phyloP scores from a whole-genome alignment of 495 filamentous ascomycete genomes.

The Penicillium riverlandense region DNA sequence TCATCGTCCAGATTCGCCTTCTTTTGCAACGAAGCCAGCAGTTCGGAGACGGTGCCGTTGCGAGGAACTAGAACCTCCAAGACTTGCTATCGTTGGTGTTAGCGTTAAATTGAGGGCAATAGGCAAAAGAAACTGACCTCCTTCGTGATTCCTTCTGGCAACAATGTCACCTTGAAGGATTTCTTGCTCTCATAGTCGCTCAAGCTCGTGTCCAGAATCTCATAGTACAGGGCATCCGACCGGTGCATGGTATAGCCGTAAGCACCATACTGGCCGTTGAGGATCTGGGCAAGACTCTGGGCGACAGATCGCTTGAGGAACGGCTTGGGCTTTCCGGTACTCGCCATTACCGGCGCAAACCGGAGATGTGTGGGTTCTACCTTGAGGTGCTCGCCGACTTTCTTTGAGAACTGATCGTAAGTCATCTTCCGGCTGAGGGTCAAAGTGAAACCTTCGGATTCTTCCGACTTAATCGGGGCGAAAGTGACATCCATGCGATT shows the following conservation, averaged over 20 bases:
- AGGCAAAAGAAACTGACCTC: conserved; percentile 50
- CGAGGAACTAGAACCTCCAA: conserved; percentile 80
- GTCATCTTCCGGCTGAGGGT: conserved; percentile 77
- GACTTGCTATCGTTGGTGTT: conserved; percentile 46
- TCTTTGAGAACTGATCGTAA: conserved; percentile 84
- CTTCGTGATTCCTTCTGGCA: conserved; percentile 86
- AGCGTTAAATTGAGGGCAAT: conserved; percentile 4
- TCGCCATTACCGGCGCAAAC: conserved; percentile 75
- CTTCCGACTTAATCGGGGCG: conserved; percentile 27
- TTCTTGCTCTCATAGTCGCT: conserved; percentile 91
- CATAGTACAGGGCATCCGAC: conserved; percentile 75
- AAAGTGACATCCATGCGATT: conserved; percentile 66
- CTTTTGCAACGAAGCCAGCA: conserved; percentile 65
- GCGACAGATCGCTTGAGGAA: conserved; percentile 63
- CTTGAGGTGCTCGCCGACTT: conserved; percentile 73
- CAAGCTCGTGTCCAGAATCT: conserved; percentile 87
- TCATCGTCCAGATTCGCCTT: conserved; percentile 76
- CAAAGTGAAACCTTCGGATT: conserved; percentile 58
- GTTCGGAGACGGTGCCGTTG: conserved; percentile 67
- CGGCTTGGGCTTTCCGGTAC: conserved; percentile 63
- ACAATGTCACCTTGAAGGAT: conserved; percentile 67
- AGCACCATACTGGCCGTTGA: conserved; percentile 56
- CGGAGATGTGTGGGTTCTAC: conserved; percentile 80
- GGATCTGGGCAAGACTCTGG: conserved; percentile 61
- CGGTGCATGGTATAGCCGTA: conserved; percentile 62